Percentiles rank a stretch among this genome's conserved stretches.
These are phyloP conservation scores for Xylaria flabelliformis DNA, from an alignment of 495 filamentous ascomycete genomes.

Conservation along the genomic window DNA sequence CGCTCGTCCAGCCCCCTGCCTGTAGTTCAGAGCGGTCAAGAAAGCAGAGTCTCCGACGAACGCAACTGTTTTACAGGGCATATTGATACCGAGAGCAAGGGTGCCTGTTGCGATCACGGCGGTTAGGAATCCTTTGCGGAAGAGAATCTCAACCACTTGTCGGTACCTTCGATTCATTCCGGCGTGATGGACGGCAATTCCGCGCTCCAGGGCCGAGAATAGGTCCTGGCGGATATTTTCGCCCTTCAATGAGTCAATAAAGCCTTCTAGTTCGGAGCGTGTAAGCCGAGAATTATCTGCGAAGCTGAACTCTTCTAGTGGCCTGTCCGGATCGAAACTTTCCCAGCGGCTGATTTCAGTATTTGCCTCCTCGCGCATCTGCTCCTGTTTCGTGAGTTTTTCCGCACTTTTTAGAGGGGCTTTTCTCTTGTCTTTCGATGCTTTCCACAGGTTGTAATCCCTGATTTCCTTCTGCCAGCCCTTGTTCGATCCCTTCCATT, in stretches of 20 bases:
- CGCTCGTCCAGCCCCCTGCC: slow-evolving; percentile 77
- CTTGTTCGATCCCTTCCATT: slow-evolving; percentile 60
- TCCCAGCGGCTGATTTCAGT: slow-evolving; percentile 61
- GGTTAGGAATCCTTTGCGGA: slow-evolving; percentile 72
- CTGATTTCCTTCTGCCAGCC: slow-evolving; percentile 65
- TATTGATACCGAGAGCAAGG: slow-evolving; percentile 79
- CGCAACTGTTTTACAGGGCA: slow-evolving; percentile 83
- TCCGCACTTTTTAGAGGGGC: slow-evolving; percentile 49
- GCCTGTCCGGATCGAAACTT: slow-evolving; percentile 68
- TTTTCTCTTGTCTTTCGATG: slow-evolving; percentile 38
- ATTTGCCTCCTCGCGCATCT: slow-evolving; percentile 57
- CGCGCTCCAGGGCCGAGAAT: slow-evolving; percentile 63
- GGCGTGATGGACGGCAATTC: slow-evolving; percentile 78
- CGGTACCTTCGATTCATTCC: slow-evolving; percentile 80
- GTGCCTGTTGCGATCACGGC: slow-evolving; percentile 82
- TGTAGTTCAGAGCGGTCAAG: slow-evolving; percentile 75
- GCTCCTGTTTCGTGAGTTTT: slow-evolving; percentile 58
- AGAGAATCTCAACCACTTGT: slow-evolving; percentile 73
- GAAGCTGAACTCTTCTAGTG: slow-evolving; percentile 68
- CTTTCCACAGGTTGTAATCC: slow-evolving; percentile 60
- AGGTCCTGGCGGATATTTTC: slow-evolving; percentile 56
- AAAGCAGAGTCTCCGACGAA: slow-evolving; percentile 76
- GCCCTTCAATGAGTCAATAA: slow-evolving; percentile 50
- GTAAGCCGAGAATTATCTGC: slow-evolving; percentile 63
- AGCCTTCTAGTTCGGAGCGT: slow-evolving; percentile 58